Evolutionary conservation across 805 yeast genomes (phyloP).

Genomic region (Ogataea haglerorum): DNA sequence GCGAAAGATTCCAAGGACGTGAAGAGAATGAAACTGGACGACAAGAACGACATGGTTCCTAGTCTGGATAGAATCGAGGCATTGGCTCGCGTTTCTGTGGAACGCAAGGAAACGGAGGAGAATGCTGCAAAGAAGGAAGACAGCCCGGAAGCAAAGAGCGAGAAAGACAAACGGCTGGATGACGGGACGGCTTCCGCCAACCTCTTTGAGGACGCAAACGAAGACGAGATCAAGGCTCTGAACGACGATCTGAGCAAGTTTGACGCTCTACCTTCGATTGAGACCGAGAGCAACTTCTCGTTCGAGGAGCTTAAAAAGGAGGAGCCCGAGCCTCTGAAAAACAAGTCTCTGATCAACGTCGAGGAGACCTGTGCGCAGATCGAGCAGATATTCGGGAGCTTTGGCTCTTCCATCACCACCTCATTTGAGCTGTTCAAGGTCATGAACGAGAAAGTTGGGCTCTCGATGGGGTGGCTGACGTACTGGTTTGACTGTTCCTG

Average conservation of each 20-base stretch:
- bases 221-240: slow-evolving; percentile 30
- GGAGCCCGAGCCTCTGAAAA: slow-evolving; percentile 31
- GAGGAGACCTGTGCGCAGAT: slow-evolving; percentile 23
- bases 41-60: slow-evolving; percentile 8
- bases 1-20: slow-evolving; percentile 31
- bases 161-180: slow-evolving; percentile 6
- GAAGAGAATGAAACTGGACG: slow-evolving; percentile 16
- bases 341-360: slow-evolving; percentile 23
- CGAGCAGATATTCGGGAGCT: slow-evolving; percentile 24
- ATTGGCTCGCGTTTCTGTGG: slow-evolving; percentile 29
- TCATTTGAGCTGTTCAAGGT: slow-evolving; percentile 29
- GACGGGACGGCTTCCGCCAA: slow-evolving; percentile 25
- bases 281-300: slow-evolving; percentile 18
- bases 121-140: slow-evolving; percentile 15
- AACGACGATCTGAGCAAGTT: slow-evolving; percentile 22
- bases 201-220: slow-evolving; percentile 31
- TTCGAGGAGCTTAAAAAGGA: slow-evolving; percentile 24
- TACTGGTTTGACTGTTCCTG: slow-evolving; percentile 36
- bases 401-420: slow-evolving; percentile 26
- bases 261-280: slow-evolving; percentile 15
- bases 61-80: slow-evolving; percentile 24
- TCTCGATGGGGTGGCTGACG: slow-evolving; percentile 31
- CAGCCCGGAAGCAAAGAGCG: slow-evolving; percentile 4
- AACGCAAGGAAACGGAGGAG: slow-evolving; percentile 22
- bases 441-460: slow-evolving; percentile 28